Evolutionary conservation across 768 basidiomycete genomes (phyloP).

Genomic region (Pleurotus cornucopiae): DNA sequence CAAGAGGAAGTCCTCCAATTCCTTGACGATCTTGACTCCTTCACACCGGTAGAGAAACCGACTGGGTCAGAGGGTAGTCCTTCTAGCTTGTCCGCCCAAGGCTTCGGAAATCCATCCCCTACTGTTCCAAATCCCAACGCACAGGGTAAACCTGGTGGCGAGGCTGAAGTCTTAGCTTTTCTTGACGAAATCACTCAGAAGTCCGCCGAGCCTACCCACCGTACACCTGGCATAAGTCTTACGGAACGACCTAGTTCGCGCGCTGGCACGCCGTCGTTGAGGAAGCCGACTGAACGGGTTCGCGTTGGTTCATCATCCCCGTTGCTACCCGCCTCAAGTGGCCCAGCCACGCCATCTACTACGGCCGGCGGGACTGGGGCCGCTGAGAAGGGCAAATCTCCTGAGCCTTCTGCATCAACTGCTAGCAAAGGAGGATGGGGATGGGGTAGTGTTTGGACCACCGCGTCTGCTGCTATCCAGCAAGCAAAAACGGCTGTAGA

Average conservation of each 20-base stretch:
- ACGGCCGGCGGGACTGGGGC: constrained; percentile 16
- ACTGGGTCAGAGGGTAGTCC: constrained; percentile 11
- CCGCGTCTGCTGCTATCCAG: constrained; percentile 80
- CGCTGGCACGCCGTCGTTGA: constrained; percentile 64
- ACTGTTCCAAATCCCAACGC: constrained; percentile 24
- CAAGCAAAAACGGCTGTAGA: constrained; percentile 88
- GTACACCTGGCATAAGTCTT: constrained; percentile 47
- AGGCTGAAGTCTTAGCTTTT: constrained; percentile 81
- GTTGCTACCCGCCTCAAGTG: neutral
- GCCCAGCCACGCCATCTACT: constrained; percentile 8
- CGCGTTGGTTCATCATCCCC: constrained; percentile 32
- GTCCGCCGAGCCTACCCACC: constrained; percentile 66
- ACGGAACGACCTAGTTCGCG: constrained; percentile 54
- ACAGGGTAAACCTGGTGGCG: constrained; percentile 48
- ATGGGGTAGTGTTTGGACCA: constrained; percentile 88
- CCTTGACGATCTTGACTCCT: constrained; percentile 90
- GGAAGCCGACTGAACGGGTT: constrained; percentile 64
- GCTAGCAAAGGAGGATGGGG: constrained; percentile 52
- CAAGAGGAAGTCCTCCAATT: constrained; percentile 88
- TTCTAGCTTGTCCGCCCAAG: constrained; percentile 12
- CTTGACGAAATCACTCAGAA: constrained; percentile 95
- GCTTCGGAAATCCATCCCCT: constrained; percentile 17
- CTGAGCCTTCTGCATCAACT: constrained; percentile 15
- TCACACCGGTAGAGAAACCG: constrained; percentile 39
- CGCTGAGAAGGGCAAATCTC: constrained; percentile 18